These are phyloP conservation scores for Sphagnurus paluster DNA, from an alignment of 1,284 basidiomycete genomes.

Conservation along the genomic window DNA sequence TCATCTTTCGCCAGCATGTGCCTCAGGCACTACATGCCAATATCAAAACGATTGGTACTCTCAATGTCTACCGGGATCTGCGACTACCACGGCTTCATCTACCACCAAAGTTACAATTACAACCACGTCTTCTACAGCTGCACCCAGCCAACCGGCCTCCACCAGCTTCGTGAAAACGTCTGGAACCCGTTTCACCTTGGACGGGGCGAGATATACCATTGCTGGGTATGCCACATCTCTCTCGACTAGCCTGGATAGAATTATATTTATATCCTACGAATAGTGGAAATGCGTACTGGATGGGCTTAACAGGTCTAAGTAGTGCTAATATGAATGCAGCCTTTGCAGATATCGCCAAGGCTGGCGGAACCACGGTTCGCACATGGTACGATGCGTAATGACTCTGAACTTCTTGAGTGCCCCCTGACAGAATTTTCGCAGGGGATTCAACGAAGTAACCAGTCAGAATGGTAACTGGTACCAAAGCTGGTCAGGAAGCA, in stretches of 20 bases:
- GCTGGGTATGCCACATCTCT: conserved; percentile 37
- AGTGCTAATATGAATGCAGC: conserved; percentile 49
- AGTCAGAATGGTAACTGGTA: conserved; percentile 52
- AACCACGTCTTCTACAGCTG: conserved; percentile 25
- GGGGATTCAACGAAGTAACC: conserved; percentile 71
- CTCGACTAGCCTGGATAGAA: neutral
- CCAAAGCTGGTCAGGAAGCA: conserved; percentile 55
- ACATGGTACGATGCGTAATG: conserved; percentile 46
- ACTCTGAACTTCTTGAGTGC: neutral
- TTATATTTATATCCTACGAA: neutral
- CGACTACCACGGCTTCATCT: conserved; percentile 5
- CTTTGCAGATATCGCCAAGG: conserved; percentile 48
- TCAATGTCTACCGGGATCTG: conserved; percentile 35
- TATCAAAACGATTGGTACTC: conserved; percentile 35
- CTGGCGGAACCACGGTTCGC: conserved; percentile 57
- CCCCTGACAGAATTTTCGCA: conserved; percentile 16
- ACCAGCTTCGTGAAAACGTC: conserved; percentile 52
- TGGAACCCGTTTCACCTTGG: conserved; percentile 50
- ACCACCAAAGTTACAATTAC: conserved; percentile 27
- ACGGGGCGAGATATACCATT: conserved; percentile 49
- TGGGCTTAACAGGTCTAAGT: conserved; percentile 54
- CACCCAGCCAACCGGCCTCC: no score
- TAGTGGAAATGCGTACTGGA: conserved; percentile 51
- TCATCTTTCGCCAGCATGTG: conserved; percentile 25
- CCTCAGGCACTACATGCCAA: conserved; percentile 25